These are phyloP conservation scores for Solanum etuberosum DNA, from an alignment of 257 asterid species.

Conservation along the genomic window DNA sequence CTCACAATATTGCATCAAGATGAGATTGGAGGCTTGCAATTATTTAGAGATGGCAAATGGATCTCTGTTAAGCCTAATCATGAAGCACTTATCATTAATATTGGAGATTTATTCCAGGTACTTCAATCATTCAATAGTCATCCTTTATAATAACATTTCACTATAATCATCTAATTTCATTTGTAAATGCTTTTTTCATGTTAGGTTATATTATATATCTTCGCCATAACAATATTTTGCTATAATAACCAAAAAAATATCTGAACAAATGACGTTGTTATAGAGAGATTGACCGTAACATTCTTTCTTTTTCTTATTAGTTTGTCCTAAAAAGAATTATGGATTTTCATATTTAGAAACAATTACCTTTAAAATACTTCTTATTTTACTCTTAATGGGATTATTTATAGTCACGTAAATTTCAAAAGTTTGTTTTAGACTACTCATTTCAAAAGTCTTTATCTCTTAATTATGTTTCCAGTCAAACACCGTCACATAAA, in stretches of 20 bases:
- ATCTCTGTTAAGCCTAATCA: slow-evolving; percentile 75
- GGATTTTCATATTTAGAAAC: no score
- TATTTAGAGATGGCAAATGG: slow-evolving; percentile 68
- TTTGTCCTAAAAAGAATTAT: no score
- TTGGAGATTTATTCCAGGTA: slow-evolving; percentile 61
- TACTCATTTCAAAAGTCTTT: no score
- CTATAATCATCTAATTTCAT: not conserved
- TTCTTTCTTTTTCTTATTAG: no score
- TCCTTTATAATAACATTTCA: not conserved
- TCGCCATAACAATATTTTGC: not conserved
- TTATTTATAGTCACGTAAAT: no score
- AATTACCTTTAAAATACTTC: no score
- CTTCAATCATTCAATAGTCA: not conserved
- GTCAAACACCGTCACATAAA: no score
- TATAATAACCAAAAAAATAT: not conserved
- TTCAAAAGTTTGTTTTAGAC: no score
- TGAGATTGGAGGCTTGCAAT: slow-evolving; percentile 68
- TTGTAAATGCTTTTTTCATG: not conserved
- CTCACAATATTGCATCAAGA: slow-evolving; percentile 78
- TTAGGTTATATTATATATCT: not conserved
- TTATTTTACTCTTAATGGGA: no score
- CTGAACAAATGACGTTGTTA: not conserved
- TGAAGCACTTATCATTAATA: slow-evolving; percentile 57
- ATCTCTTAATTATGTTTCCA: no score
- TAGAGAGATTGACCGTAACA: no score